Base-by-base conservation (phyloP, 768 basidiomycete genomes). In the Lactarius trivialis region DNA sequence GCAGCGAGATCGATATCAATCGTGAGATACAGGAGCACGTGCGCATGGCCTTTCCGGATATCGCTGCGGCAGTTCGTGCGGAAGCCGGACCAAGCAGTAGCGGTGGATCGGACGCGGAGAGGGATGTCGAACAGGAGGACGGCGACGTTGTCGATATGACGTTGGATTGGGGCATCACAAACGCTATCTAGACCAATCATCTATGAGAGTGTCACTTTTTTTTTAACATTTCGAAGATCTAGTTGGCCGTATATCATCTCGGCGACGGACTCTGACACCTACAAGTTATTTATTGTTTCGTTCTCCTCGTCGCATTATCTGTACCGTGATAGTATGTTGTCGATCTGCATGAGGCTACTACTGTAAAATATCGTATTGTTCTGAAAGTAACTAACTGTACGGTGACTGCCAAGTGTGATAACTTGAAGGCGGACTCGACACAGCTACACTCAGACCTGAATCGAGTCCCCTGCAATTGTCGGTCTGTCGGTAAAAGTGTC, bases 1-100 rank as follows among this genome's bases (percentile, higher is more conserved):
- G 58, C 17, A 48, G 57, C 4, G 36, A 28, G 7, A 17, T 54
- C 8, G 62, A 55, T 9, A 28, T 60, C 12, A 32, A 37, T 19
- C 63, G 58, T 43, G 58, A 59, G 37, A 51, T 60, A 26, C 62
- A 37, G 17, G 62, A 64, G 45, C 62, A 60, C 1, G 52, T 60
- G 32, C 61, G 51, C 19, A 55, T 58, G 36, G 56, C 36, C 8
- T 54, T 63, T 30, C 52, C 61, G 21, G 43, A 54, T 36, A 30
- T 37, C 11, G 34, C 43, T 15, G 34, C 55, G 24, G 34, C 52
- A 14, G 36, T 34, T 15, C 57, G 57, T 9, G 30, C 61, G n/a
- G 57, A 54, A 24, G 52, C 36, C 2, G 52, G 43, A 15, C 52
- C 45, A 15, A 49, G 28, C 32, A 24, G 36, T 30, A 48, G 57